phyloP scores from a whole-genome alignment of 139 green algal species.

The Pedinophyceae sp. region DNA sequence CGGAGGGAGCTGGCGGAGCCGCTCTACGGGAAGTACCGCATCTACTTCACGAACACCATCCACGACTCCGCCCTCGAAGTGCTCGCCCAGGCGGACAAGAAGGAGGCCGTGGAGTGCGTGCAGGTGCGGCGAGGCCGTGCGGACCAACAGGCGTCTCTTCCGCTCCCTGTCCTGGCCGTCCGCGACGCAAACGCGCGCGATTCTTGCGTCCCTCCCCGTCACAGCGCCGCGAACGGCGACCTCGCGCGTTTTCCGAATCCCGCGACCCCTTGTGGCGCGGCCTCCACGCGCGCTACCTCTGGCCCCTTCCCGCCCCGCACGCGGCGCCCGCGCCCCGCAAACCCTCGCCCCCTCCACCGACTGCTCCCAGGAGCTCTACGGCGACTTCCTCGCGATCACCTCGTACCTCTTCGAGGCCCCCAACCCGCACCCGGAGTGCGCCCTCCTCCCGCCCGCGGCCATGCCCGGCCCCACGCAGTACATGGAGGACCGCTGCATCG shows the following conservation, averaged over 20 bases:
- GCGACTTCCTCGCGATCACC: conserved; percentile 68
- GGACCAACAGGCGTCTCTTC: no score
- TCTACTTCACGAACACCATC: conserved; percentile 85
- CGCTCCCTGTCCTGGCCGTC: no score
- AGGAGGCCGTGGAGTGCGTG: conserved; percentile 52
- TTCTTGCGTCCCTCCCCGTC: no score
- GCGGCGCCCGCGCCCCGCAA: neutral
- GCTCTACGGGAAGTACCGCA: conserved; percentile 64
- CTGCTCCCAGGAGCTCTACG: conserved; percentile 65
- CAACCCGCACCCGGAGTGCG: conserved; percentile 19
- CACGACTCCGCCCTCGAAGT: conserved; percentile 77
- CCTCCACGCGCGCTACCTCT: no score
- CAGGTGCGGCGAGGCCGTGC: conserved; percentile 30
- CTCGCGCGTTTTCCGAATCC: neutral
- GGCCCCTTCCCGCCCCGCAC: no score
- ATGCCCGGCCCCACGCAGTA: neutral
- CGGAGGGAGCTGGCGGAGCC: conserved; percentile 69
- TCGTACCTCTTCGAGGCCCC: conserved; percentile 67
- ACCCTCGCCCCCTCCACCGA: neutral
- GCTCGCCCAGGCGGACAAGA: conserved; percentile 72
- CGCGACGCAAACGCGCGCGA: no score
- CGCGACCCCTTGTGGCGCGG: no score
- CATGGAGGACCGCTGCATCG: conserved; percentile 25
- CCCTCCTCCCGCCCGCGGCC: conserved; percentile 21
- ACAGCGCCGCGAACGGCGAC: no score